These are phyloP conservation scores for Musa beccarii DNA, from an alignment of 176 grass and related monocot species.

Conservation along the genomic window DNA sequence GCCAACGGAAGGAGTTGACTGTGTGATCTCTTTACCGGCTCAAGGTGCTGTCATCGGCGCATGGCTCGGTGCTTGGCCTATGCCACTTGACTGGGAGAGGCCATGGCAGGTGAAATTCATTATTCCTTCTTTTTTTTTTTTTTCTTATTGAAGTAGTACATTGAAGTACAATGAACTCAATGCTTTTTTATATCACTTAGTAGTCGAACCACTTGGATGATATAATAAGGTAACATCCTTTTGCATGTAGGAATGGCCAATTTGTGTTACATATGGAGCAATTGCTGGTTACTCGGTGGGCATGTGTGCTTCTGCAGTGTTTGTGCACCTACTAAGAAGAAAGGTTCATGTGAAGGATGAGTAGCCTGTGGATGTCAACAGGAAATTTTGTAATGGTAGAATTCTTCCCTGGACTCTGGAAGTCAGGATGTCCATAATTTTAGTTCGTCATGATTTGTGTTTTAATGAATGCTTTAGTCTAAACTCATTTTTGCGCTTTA, in stretches of 20 bases:
- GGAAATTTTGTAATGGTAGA: background rate
- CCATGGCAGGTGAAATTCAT: conserved; percentile 60
- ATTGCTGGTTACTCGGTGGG: conserved; percentile 58
- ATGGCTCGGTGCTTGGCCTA: conserved; percentile 92
- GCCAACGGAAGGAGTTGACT: conserved; percentile 37
- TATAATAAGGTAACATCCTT: background rate
- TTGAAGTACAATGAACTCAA: background rate
- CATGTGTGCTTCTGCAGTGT: conserved; percentile 31
- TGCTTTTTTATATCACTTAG: background rate
- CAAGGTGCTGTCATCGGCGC: conserved; percentile 81
- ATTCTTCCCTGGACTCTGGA: too few relatives aligned
- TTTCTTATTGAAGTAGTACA: background rate
- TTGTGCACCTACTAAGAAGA: conserved; percentile 34
- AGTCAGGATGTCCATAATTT: background rate
- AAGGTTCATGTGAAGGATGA: conserved; percentile 45
- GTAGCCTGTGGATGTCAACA: conserved; percentile 18
- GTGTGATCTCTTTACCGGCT: conserved; percentile 69
- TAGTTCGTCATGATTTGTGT: too few relatives aligned
- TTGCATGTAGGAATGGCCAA: conserved; percentile 74
- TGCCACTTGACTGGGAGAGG: conserved; percentile 97
- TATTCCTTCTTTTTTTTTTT: background rate
- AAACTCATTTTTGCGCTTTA: too few relatives aligned
- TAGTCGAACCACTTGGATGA: background rate
- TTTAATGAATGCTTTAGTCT: too few relatives aligned
- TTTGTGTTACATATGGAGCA: conserved; percentile 72